Base-by-base conservation (phyloP, 2,329 filamentous ascomycete species). In the Volutella citrinella region DNA sequence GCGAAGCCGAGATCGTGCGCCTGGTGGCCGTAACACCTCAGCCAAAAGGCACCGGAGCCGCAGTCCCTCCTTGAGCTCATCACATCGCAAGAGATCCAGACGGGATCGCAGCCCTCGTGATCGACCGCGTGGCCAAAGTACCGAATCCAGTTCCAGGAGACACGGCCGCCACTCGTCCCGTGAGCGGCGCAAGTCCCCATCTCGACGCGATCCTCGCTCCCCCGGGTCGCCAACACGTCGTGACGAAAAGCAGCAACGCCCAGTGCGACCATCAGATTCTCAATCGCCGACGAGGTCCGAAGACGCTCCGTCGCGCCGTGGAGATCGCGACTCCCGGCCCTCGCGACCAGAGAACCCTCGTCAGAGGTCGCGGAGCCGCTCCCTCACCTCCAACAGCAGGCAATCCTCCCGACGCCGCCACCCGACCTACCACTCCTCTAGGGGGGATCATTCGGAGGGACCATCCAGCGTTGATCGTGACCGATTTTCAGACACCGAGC, bases 1-100 rank as follows among this genome's bases (percentile, higher is more conserved):
- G 30, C 59, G 57, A 35, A 59, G 55, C 33, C 55, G 56, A 31
- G 52, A 45, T 20, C 56, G 56, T 30, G 45, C 43, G 25, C 32
- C 31, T 34, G 54, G 46, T 27, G 54, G 48, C 28, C 50, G 38
- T 19, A 54, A 55, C 35, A 66, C 66, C 5, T 59, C 65, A 19
- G 52, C 61, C 16, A 71, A 70, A 46, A 59, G 68, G 31, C 57
- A 60, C 29, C 60, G 68, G 37, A 70, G 61, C 37, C 60, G 60
- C 31, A 70, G 64, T 29, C 63, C 52, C n/a, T 60, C 68, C 3
- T 51, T 59, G 15, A 58, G 55, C 4, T 49, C 52, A 6, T 58
- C 57, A 19, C 61, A 60, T 30, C 57, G 62, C 17, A 72, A 72
- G 48, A 65, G 52, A 54, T 64, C 59, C 13, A 59, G 56, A 40